Percentiles rank a stretch among this genome's conserved stretches.
phyloP scores from a whole-genome alignment of 2,329 filamentous ascomycete genomes.

The Colletotrichum musicola region DNA sequence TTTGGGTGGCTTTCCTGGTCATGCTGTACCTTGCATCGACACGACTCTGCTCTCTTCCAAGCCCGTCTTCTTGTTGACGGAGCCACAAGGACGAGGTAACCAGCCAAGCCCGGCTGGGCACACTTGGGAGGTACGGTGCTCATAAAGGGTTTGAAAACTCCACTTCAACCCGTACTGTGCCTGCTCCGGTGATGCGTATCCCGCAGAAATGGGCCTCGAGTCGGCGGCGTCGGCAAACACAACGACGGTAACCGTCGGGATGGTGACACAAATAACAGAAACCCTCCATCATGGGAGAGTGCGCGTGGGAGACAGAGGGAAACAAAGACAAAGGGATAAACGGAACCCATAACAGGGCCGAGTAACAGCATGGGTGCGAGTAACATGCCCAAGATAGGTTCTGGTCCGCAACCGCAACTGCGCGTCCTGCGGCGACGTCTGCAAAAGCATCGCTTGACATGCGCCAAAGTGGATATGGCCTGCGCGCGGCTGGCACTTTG shows the following conservation, averaged over 20 bases:
- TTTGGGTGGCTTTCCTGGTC: no score
- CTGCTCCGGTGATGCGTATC: no score
- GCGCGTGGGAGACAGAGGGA: neutral
- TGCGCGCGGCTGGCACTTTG: constrained; percentile 7
- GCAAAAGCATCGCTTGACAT: neutral
- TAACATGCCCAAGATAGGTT: neutral
- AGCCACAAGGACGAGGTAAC: no score
- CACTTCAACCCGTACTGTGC: no score
- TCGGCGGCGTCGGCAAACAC: neutral
- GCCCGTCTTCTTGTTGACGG: no score
- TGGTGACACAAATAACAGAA: constrained; percentile 8
- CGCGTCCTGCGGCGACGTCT: neutral
- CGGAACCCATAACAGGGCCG: neutral
- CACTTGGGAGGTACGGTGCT: no score
- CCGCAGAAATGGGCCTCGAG: no score
- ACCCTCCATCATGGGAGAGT: neutral
- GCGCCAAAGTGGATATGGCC: constrained; percentile 2
- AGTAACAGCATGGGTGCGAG: neutral
- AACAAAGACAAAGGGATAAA: constrained; percentile 15
- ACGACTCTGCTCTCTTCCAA: no score
- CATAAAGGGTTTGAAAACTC: no score
- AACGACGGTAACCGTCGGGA: neutral
- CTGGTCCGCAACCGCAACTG: constrained; percentile 2
- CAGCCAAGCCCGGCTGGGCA: no score
- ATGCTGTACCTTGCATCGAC: no score